A percentile compares a stretch with the other conserved stretches of the same genome.
phyloP scores from a whole-genome alignment of 2,329 filamentous ascomycete genomes.

The Ceratocystis diversiconidia region DNA sequence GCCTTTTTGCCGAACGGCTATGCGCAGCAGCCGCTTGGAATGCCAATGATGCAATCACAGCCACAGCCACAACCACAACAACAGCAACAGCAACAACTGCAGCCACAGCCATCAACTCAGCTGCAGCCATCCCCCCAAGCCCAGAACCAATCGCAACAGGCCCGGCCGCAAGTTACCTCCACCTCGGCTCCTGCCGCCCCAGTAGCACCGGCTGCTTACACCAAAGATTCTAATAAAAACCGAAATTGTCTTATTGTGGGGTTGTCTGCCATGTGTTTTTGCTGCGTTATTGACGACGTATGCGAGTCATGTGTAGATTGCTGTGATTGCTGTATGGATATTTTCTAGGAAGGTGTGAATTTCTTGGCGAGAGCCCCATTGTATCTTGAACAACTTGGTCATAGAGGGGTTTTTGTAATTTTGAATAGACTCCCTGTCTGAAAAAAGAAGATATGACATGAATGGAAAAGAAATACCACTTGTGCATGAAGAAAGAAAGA shows the following conservation, averaged over 20 bases:
- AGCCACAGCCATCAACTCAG: background rate
- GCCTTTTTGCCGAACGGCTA: background rate
- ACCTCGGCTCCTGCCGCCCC: background rate
- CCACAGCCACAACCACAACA: conserved; percentile 8
- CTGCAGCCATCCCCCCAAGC: background rate
- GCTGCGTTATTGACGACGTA: conserved; percentile 36
- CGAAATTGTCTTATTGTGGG: conserved; percentile 28
- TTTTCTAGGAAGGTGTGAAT: conserved; percentile 17
- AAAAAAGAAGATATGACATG: background rate
- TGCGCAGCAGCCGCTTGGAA: background rate
- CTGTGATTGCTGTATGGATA: conserved; percentile 28
- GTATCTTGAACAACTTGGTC: too few relatives aligned
- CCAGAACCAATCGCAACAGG: background rate
- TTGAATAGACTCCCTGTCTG: background rate
- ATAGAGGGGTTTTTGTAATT: too few relatives aligned
- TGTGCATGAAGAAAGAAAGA: background rate
- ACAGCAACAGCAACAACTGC: conserved; percentile 3
- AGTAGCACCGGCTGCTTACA: background rate
- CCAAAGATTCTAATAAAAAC: conserved; percentile 18
- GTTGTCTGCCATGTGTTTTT: conserved; percentile 36
- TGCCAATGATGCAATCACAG: background rate
- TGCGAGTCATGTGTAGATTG: conserved; percentile 36
- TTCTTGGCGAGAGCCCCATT: too few relatives aligned
- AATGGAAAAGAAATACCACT: conserved; percentile 2
- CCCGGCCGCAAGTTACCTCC: background rate